phyloP scores from a whole-genome alignment of 495 filamentous ascomycete genomes.

The Articulospora tetracladia region DNA sequence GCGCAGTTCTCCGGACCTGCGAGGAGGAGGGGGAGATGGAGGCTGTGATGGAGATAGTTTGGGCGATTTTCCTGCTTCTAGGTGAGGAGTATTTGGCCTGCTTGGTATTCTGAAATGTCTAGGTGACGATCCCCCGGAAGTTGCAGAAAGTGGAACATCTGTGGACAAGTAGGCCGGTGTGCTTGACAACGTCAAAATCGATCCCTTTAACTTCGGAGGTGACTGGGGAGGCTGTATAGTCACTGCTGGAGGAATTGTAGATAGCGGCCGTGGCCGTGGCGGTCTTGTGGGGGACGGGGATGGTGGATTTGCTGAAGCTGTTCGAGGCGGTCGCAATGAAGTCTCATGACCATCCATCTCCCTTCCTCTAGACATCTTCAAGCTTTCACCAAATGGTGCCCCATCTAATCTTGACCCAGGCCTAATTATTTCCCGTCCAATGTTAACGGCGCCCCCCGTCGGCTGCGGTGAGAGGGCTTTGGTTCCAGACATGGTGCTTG shows the following conservation, averaged over 20 bases:
- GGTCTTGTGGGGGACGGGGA: slow-evolving; percentile 34
- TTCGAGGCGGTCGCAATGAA: slow-evolving; percentile 11
- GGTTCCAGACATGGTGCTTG: slow-evolving; percentile 23
- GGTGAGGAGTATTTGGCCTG: slow-evolving; percentile 43
- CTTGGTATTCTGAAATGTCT: slow-evolving; percentile 51
- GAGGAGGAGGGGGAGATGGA: slow-evolving; percentile 50
- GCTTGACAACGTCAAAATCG: slow-evolving; percentile 34
- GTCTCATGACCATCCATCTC: slow-evolving; percentile 7
- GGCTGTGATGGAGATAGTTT: slow-evolving; percentile 36
- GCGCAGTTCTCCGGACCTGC: slow-evolving; percentile 46
- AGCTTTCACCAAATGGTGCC: slow-evolving; percentile 3
- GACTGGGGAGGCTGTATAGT: slow-evolving; percentile 73
- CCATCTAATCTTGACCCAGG: slow-evolving; percentile 4
- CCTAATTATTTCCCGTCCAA: slow-evolving; percentile 1
- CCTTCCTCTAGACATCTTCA: slow-evolving; percentile 12
- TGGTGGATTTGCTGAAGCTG: slow-evolving; percentile 13
- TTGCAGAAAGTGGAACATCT: slow-evolving; percentile 41
- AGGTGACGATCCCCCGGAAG: slow-evolving; percentile 45
- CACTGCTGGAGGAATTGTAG: slow-evolving; percentile 51
- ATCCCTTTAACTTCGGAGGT: slow-evolving; percentile 50
- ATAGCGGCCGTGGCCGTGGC: slow-evolving; percentile 8
- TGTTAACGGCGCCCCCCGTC: background rate
- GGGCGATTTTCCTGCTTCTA: slow-evolving; percentile 42
- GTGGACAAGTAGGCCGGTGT: slow-evolving; percentile 38
- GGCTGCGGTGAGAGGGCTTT: slow-evolving; percentile 32